Percentiles rank a stretch among this genome's conserved stretches.
phyloP scores from a whole-genome alignment of 2,329 filamentous ascomycete genomes.

The Neobulgaria alba region DNA sequence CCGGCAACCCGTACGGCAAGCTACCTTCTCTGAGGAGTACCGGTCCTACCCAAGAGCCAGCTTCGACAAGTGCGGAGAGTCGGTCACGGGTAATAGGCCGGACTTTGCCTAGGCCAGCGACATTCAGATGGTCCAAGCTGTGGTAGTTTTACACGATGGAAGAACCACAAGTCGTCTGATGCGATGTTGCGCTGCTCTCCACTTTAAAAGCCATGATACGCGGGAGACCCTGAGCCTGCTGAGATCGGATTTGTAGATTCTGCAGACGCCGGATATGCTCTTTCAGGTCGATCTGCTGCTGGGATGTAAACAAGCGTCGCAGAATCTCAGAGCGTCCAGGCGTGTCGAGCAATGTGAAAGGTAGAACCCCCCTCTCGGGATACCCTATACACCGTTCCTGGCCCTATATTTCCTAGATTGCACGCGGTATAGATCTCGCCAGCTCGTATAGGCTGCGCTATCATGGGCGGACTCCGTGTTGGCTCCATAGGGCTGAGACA shows the following conservation, averaged over 20 bases:
- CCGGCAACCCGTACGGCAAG: slow-evolving; percentile 2
- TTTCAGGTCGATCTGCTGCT: not conserved
- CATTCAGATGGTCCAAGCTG: not conserved
- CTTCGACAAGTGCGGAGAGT: not conserved
- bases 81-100: not conserved
- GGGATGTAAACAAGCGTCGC: not conserved
- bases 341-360: too few species aligned
- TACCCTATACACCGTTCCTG: too few species aligned
- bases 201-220: not conserved
- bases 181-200: not conserved
- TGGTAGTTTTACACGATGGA: not conserved
- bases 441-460: too few species aligned
- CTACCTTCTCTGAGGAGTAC: not conserved
- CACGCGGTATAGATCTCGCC: too few species aligned
- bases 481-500: slow-evolving; percentile 18
- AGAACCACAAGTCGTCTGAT: not conserved
- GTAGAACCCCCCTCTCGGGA: too few species aligned
- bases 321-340: too few species aligned
- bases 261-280: not conserved
- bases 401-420: too few species aligned
- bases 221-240: not conserved
- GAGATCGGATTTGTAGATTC: not conserved
- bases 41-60: not conserved
- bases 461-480: not conserved
- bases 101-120: not conserved